Percentiles rank a stretch among this genome's conserved stretches.
Conservation (phyloP, 2,329 filamentous ascomycete species). For the Aspergillus sp. region DNA sequence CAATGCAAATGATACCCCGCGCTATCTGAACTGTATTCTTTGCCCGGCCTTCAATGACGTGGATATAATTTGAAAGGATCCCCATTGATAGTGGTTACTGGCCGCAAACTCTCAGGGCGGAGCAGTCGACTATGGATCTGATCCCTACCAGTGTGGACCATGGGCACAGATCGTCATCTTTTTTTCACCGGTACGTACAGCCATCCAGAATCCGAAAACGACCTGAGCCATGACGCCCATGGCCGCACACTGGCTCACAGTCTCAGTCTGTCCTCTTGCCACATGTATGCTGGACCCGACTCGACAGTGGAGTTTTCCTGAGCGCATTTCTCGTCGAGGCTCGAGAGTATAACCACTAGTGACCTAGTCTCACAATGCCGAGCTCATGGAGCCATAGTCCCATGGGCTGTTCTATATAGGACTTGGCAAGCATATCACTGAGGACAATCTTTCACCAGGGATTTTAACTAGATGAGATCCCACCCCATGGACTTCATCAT, state of each 20-base stretch:
- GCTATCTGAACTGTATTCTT: not conserved
- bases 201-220: not conserved
- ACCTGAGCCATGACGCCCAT: not conserved
- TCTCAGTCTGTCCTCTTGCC: not conserved
- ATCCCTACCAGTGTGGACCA: not conserved
- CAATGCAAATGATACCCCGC: not conserved
- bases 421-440: not conserved
- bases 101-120: not conserved
- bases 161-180: not conserved
- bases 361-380: not conserved
- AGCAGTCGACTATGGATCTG: not conserved
- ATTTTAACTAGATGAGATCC: not conserved
- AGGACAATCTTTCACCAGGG: not conserved
- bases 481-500: not conserved
- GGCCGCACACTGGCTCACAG: not conserved
- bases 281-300: not conserved
- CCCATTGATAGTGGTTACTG: not conserved
- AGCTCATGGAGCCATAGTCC: not conserved
- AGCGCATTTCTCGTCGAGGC: not conserved
- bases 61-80: not conserved
- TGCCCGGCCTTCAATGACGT: no score
- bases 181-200: not conserved
- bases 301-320: not conserved
- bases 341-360: not conserved
- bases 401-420: not conserved